Base-by-base conservation (phyloP, 257 asterid genomes). In the Primulina eburnea region DNA sequence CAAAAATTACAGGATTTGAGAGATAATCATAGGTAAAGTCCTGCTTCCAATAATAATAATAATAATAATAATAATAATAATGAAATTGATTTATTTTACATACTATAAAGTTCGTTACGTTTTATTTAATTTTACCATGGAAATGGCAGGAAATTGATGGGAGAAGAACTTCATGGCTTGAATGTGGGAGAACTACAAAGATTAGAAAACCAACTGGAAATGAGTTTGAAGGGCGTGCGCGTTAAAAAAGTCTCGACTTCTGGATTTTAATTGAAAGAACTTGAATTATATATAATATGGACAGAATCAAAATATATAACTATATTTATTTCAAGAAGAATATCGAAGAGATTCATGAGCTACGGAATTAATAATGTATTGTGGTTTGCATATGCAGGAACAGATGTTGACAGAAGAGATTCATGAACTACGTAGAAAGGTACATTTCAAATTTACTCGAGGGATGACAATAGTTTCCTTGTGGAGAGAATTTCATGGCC, bases 141-240 rank as follows among this genome's bases (percentile, higher is more conserved):
- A 17, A 50, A 10, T 50, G 71, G 55, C 89, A 92, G 96, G 86
- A 83, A 84, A 78, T 24, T 92, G 75, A 80, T 89, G 94, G 98
- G 98, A 58, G 96, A 92, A 83, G 88, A 84, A 75, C 83, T 92
- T 0, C 68, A 70, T 73, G 96, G 96, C 4, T 64, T 92, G 88
- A 79, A 80, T 71, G 80, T 85, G 33, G 82, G 82, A 62, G 95
- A 92, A 62, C 79, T 89, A 18, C 93, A 87, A 29, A 82, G 75
- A 69, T 62, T 89, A 52, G 98, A 92, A 78, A 82, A 76, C 80
- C 90, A 89, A 65, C 87, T 89, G 59, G 97, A 92, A 60, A 60
- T 71, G 73, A 89, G 98, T 68, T 75, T 89, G 57, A 79, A 74
- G 29, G 83, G 89, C 33, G 85, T 89, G 10, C 94, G 96, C 32